phyloP scores from a whole-genome alignment of 1,284 basidiomycete genomes.

The Fomitopsis palustris region DNA sequence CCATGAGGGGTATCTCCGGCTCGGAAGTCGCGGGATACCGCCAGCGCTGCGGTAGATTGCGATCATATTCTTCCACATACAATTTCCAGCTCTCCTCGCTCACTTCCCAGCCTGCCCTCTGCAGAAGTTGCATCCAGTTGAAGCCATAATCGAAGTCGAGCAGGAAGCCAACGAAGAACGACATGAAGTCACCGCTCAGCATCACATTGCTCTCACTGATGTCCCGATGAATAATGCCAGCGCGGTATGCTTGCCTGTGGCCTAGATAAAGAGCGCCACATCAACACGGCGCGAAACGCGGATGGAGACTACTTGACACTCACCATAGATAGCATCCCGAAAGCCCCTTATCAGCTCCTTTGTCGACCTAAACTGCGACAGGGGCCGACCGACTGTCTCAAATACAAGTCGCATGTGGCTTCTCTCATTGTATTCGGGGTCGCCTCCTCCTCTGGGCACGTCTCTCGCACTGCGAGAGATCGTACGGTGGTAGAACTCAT shows the following conservation, averaged over 20 bases:
- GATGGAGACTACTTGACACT: neutral
- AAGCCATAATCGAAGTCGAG: constrained; percentile 13
- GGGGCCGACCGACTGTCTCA: constrained; percentile 9
- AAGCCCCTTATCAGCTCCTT: constrained; percentile 6
- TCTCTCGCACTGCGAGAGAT: no score
- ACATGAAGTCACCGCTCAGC: neutral
- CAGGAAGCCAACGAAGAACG: constrained; percentile 3
- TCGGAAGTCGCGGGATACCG: neutral
- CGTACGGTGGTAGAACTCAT: no score
- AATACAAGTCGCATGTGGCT: constrained; percentile 16
- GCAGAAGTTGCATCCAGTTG: neutral
- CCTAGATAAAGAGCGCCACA: neutral
- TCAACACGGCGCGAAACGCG: neutral
- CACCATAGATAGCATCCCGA: constrained; percentile 13
- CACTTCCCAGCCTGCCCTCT: neutral
- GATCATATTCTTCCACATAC: neutral
- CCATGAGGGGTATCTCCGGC: neutral
- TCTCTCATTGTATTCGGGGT: constrained; percentile 9
- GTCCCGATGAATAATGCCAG: constrained; percentile 11
- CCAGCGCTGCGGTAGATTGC: neutral
- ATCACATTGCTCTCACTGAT: constrained; percentile 12
- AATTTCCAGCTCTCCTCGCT: neutral
- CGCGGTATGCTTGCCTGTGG: constrained; percentile 4
- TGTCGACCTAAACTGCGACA: constrained; percentile 9
- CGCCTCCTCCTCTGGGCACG: no score